Conservation (phyloP, 176 grass and related monocot species). For the Raddia guianensis region DNA sequence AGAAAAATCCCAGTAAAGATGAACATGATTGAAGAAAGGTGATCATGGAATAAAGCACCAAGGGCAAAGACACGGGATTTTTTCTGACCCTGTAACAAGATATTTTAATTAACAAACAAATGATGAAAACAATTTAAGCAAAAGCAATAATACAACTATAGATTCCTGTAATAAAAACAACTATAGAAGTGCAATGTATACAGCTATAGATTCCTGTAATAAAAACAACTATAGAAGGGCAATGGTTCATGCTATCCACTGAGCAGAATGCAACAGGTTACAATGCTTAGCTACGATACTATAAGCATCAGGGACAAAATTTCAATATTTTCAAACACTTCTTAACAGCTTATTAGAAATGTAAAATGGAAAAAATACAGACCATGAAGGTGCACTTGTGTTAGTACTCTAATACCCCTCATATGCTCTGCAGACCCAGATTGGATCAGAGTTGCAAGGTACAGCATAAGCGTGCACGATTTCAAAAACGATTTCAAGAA, state of each 20-base stretch:
- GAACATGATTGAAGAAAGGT: slow-evolving; percentile 87
- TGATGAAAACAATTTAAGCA: slow-evolving; percentile 12
- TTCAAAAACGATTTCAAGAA: too few species aligned
- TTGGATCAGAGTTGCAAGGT: too few species aligned
- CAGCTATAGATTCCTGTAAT: not conserved
- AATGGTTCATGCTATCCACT: slow-evolving; percentile 15
- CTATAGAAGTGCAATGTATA: not conserved
- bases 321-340: not conserved
- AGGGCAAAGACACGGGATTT: slow-evolving; percentile 49
- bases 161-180: too few species aligned
- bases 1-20: slow-evolving; percentile 95
- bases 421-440: too few species aligned
- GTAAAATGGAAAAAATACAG: not conserved
- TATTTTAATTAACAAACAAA: slow-evolving; percentile 39
- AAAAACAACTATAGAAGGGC: not conserved
- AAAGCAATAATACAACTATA: slow-evolving; percentile 6
- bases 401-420: too few species aligned
- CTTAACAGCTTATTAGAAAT: not conserved
- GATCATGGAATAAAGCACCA: slow-evolving; percentile 86
- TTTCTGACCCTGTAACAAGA: slow-evolving; percentile 82
- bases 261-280: not conserved
- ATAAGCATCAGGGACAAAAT: not conserved
- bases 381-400: not conserved
- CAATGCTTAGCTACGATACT: slow-evolving; percentile 5
- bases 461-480: too few species aligned